phyloP scores from a whole-genome alignment of 768 basidiomycete genomes.

The Podaxis sp. region DNA sequence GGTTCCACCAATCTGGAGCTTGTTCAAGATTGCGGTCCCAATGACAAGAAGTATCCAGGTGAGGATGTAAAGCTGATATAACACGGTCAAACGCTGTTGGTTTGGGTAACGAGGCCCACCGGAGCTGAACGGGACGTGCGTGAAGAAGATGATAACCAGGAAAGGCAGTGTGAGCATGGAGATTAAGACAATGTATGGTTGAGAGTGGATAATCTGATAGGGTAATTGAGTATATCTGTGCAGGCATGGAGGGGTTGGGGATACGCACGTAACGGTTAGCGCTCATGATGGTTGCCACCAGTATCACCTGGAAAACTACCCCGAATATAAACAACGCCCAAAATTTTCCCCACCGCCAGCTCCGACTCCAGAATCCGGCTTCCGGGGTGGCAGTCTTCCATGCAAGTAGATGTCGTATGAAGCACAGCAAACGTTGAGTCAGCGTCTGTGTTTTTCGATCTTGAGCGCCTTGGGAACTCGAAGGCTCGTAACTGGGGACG shows the following conservation, averaged over 20 bases:
- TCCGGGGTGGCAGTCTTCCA: neutral
- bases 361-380: slow-evolving; percentile 21
- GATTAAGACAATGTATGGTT: slow-evolving; percentile 46
- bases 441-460: neutral
- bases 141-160: slow-evolving; percentile 39
- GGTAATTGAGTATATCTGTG: neutral
- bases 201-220: slow-evolving; percentile 30
- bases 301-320: slow-evolving; percentile 39
- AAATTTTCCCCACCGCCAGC: slow-evolving; percentile 50
- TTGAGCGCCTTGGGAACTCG: neutral
- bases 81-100: slow-evolving; percentile 50
- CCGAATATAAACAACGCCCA: slow-evolving; percentile 50
- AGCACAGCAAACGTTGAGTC: neutral
- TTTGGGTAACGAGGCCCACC: slow-evolving; percentile 29
- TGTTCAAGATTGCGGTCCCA: slow-evolving; percentile 34
- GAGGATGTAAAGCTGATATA: slow-evolving; percentile 54
- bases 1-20: slow-evolving; percentile 44
- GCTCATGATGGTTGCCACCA: slow-evolving; percentile 45
- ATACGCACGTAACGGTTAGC: slow-evolving; percentile 58
- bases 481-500: slow-evolving; percentile 3
- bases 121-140: slow-evolving; percentile 27
- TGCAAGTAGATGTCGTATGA: neutral
- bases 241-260: neutral
- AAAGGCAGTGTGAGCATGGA: slow-evolving; percentile 46
- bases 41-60: slow-evolving; percentile 60